Percentiles rank a stretch among this genome's conserved stretches.
These are phyloP conservation scores for Dryadomyces sulphureus DNA, from an alignment of 2,329 filamentous ascomycete genomes.

Conservation along the genomic window DNA sequence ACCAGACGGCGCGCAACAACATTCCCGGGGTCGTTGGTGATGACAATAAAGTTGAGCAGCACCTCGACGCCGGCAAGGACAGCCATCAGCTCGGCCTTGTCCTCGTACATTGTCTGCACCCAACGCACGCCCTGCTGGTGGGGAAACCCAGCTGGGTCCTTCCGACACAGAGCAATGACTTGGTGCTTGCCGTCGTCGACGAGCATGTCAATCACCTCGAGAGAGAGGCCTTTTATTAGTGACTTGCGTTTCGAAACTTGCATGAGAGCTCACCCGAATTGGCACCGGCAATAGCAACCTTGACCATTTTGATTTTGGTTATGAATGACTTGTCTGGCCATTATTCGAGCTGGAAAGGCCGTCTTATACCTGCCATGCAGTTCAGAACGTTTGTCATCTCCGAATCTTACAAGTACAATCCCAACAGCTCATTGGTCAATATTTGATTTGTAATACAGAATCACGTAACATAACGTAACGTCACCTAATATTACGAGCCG, in stretches of 20 bases:
- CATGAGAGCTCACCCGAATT: background rate
- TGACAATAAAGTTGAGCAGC: conserved; percentile 7
- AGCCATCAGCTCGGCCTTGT: conserved; percentile 5
- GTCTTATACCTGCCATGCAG: no score
- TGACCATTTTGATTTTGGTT: conserved; percentile 2
- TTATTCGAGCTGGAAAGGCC: background rate
- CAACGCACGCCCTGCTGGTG: conserved; percentile 3
- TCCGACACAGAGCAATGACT: conserved; percentile 2
- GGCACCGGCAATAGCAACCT: conserved; percentile 3
- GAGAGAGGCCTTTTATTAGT: conserved; percentile 3
- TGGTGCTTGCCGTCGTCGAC: conserved; percentile 2
- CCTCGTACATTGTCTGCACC: conserved; percentile 4
- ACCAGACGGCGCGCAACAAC: conserved; percentile 23
- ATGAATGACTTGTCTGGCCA: no score
- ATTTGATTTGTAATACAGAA: background rate
- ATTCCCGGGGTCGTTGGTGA: conserved; percentile 2
- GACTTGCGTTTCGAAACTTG: background rate
- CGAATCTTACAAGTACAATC: no score
- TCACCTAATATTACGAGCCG: background rate
- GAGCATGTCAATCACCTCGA: conserved; percentile 5
- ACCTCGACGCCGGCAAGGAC: conserved; percentile 3
- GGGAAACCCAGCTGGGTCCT: conserved; percentile 2
- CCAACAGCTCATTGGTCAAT: no score
- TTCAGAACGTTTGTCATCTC: no score
- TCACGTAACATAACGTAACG: conserved; percentile 1